Base-by-base conservation (phyloP, 129 eudicot genomes). In the Lonicera japonica region DNA sequence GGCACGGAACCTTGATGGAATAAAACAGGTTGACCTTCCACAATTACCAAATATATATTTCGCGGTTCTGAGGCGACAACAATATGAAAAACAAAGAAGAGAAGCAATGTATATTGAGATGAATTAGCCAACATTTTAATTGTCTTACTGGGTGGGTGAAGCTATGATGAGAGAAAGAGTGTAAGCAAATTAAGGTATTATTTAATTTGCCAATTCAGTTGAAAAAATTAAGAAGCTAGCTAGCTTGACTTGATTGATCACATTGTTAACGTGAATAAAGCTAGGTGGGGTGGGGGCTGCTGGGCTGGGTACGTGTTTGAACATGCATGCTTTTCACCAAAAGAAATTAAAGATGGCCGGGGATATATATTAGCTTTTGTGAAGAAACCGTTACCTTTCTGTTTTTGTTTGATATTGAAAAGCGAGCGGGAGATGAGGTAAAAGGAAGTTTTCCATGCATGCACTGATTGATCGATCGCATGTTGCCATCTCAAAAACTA, bases 1-100 rank as follows among this genome's bases (percentile, higher is more conserved):
- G 67, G 53, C 11, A 11, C 10, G 14, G 43, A 12, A 56, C 69
- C 66, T 64, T 69, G 76, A 60, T 75, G 60, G 67, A 88, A 88
- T 14, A 96, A 95, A 47, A 79, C 81, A 0, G 96, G 90, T 25
- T 85, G 83, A 12, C 92, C 99, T 71, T 94, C 92, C 46, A 85
- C 71, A 59, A 85, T 13, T 57, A 94, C 95, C 70, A 94, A 22
- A 66, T 94, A 85, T 41, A 81, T 76, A 17, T 78, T 60, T 54
- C 88, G 69, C 13, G 80, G 71, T 75, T 84, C 82, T 25, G 75
- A 80, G 23, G 54, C 48, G 52, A 79, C 72, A 23, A 60, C 63
- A 10, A 18, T 53, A 21, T 61, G 47, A 64, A 76, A 36, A 3
- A 13, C 65, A n/a, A 67, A 34, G 43, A 77, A 48, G 11, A 75